Evolutionary conservation across 148 eudicot genomes (phyloP).

Genomic region (Diospyros lotus): DNA sequence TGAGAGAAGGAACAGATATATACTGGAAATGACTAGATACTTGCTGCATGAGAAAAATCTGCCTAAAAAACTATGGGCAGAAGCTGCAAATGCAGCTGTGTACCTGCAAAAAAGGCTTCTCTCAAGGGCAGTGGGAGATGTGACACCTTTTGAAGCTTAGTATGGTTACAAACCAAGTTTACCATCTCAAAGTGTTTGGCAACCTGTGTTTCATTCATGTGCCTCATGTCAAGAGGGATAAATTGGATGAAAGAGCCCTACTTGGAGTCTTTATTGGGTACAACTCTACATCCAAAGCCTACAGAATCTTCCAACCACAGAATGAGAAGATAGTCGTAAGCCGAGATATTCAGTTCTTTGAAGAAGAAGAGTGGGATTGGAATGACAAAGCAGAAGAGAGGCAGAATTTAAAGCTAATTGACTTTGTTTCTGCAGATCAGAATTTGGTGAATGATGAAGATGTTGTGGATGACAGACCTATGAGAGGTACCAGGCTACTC

Average conservation of each 20-base stretch:
- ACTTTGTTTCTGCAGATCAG: neutral
- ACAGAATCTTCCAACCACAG: neutral
- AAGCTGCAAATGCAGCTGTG: constrained; percentile 9
- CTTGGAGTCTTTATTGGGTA: constrained; percentile 14
- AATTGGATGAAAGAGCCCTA: constrained; percentile 12
- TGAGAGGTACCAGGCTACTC: neutral
- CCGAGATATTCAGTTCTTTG: constrained; percentile 7
- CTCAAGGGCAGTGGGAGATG: too few relatives aligned
- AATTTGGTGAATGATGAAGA: neutral
- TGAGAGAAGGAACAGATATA: constrained; percentile 12
- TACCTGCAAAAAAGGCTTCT: neutral
- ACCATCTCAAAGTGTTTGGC: too few relatives aligned
- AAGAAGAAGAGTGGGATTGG: constrained; percentile 19
- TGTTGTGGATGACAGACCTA: neutral
- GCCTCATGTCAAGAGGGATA: neutral
- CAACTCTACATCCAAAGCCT: constrained; percentile 14
- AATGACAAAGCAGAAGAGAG: neutral
- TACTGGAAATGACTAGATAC: neutral
- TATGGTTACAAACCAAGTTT: too few relatives aligned
- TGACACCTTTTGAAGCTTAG: too few relatives aligned
- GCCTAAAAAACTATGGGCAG: constrained; percentile 22
- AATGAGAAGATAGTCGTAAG: too few relatives aligned
- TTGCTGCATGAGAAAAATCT: neutral
- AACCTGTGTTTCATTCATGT: too few relatives aligned
- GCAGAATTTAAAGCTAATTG: neutral